Conservation (phyloP, 164 flowering plant species). For the Houttuynia cordata region DNA sequence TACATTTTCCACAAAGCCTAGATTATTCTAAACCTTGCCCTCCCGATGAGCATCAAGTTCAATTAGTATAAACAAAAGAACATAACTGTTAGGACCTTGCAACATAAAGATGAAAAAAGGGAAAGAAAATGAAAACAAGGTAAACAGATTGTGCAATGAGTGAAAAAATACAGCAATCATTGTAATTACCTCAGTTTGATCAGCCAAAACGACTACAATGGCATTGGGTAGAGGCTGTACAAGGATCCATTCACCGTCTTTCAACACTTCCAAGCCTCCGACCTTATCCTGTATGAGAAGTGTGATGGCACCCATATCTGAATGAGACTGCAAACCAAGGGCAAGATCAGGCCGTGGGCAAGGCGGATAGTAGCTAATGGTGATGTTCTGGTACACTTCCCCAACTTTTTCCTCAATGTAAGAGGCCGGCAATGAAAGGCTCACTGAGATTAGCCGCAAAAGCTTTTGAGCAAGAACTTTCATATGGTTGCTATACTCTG, state of each 20-base stretch:
- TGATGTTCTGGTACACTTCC: conserved; percentile 79
- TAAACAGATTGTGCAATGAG: neutral
- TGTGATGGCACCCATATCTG: conserved; percentile 84
- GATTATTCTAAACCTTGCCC: too few relatives aligned
- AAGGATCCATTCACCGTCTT: conserved; percentile 63
- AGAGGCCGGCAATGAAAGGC: conserved; percentile 42
- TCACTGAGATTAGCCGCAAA: conserved; percentile 48
- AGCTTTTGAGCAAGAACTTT: conserved; percentile 48
- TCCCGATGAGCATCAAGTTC: too few relatives aligned
- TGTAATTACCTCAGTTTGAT: conserved; percentile 74
- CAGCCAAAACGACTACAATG: conserved; percentile 69
- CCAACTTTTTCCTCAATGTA: conserved; percentile 61
- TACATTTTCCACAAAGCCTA: too few relatives aligned
- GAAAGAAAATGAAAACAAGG: neutral
- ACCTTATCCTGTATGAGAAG: conserved; percentile 82
- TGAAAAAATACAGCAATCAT: neutral
- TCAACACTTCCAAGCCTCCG: conserved; percentile 68
- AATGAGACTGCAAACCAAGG: conserved; percentile 84
- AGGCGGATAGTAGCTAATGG: conserved; percentile 80
- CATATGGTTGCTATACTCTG: conserved; percentile 54
- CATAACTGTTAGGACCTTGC: too few relatives aligned
- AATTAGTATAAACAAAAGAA: too few relatives aligned
- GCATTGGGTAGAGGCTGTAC: conserved; percentile 62
- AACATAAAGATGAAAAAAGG: too few relatives aligned
- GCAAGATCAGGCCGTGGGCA: conserved; percentile 94